Evolutionary conservation across 257 asterid genomes (phyloP), one percentile per base, ranked within the genome.

Genomic region (Paulownia fortunei): DNA sequence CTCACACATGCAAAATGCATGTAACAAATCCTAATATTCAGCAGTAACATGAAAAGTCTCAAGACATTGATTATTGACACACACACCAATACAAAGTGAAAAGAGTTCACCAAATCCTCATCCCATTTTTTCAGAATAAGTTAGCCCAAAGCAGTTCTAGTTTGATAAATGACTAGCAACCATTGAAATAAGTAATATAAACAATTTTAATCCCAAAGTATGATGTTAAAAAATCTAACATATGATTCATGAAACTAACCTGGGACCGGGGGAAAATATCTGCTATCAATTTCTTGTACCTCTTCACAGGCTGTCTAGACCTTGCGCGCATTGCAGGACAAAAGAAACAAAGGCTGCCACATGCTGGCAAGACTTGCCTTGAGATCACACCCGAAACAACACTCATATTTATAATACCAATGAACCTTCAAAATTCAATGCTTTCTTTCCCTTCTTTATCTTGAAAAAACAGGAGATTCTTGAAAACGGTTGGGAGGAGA

Each of bases 301-400:
- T 90, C 94, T 93, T 95, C 64, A 95, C 99, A 13, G 99, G 99
- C 89, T 95, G 99, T 79, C 99, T 79, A 44, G 99, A 95, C 91
- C 99, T 87, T 1, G 98, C 85, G 44, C 99, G 84, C 93, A 95
- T 63, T 18, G 89, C 87, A 4, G 99, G 99, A 84, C 99, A 95
- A 76, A 93, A 90, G 91, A 91, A 90, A 87, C 99, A 95, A 41
- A 95, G 93, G 86, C 80, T 88, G 74, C 93, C 99, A 80, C 98
- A 93, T 79, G 90, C 97, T 46, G 99, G 99, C 89, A 91, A 81
- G 47, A 95, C 86, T 88, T 91, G 98, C 92, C 99, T 91, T 37
- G 99, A 93, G 65, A 95, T 82, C 64, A 90, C 87, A 73, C 97
- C 97, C 37, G 99, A 95, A 58, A 95, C 92, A 55, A 74, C 88